Base-by-base conservation (phyloP, 768 basidiomycete genomes). In the Phaeotremella skinneri region DNA sequence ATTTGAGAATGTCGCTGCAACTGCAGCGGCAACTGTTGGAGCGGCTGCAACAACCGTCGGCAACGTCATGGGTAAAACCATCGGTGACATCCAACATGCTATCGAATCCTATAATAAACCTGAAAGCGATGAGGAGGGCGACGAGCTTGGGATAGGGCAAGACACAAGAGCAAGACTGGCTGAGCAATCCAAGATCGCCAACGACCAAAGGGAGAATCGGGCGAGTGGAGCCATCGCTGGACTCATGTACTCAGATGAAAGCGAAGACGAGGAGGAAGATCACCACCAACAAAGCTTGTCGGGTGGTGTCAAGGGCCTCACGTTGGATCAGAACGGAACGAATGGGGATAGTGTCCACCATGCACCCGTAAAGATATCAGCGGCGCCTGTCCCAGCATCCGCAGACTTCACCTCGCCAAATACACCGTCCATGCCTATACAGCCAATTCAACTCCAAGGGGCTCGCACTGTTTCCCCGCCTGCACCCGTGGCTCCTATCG, bases 81-180 rank as follows among this genome's bases (percentile, higher is more conserved):
- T 93, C 82, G 90, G 87, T 2, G 90, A 93, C 57, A 89, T 94
- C 4, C 89, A 94, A 75, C 80, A 89, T 63, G 91, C 90, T 20
- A 91, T 93, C 67, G 89, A 92, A 60, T 89, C 91, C 67, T 88
- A 5, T 39, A 83, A 83, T 4, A 82, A 82, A 30, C 80, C 77
- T 37, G 82, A 81, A 55, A 63, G 55, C 49, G 64, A 64, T 41
- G 69, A 67, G n/a, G 64, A 61, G 23, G 63, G 59, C 23, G 61
- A 67, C 26, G 73, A 73, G 51, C 49, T 62, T 23, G 66, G 64
- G 13, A 66, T 59, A 50, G 65, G 71, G 20, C 57, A 70, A 34
- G 67, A 69, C 39, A 69, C 76, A 9, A 59, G 79, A 14, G 72
- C 76, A 1, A 69, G 75, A 21, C 59, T 80, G 17, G 79, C 79